These are phyloP conservation scores for Kwoniella bestiolae DNA, from an alignment of 768 basidiomycete genomes.

Conservation along the genomic window DNA sequence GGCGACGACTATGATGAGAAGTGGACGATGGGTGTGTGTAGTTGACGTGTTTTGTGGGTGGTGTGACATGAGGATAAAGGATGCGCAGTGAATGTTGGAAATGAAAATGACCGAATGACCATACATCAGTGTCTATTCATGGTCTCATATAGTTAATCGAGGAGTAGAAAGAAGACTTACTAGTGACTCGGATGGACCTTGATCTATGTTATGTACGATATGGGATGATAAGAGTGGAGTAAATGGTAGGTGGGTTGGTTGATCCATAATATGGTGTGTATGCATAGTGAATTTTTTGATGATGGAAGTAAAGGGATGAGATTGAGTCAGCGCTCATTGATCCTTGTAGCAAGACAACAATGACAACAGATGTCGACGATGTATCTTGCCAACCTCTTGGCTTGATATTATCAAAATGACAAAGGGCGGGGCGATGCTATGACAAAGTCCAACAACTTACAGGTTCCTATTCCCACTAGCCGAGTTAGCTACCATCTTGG, in stretches of 20 bases:
- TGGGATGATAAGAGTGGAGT: not conserved
- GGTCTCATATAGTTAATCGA: not conserved
- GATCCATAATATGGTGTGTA: not conserved
- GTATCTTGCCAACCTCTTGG: not conserved
- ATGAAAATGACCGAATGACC: not conserved
- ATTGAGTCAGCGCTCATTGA: not conserved
- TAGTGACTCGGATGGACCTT: constrained; percentile 24
- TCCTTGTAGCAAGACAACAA: too few species aligned
- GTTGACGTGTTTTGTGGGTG: not conserved
- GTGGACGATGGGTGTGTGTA: not conserved
- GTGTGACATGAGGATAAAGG: constrained; percentile 6
- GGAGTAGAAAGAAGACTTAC: constrained; percentile 9
- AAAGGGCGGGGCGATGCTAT: constrained; percentile 17
- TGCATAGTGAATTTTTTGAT: not conserved
- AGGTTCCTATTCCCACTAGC: constrained; percentile 25
- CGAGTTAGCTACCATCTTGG: constrained; percentile 30
- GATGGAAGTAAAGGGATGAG: not conserved
- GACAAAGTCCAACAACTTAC: constrained; percentile 8
- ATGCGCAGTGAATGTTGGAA: not conserved
- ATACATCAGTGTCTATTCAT: constrained; percentile 5
- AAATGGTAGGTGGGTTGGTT: not conserved
- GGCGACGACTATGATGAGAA: constrained; percentile 73
- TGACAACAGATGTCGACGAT: not conserved
- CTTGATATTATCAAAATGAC: not conserved
- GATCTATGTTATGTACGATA: constrained; percentile 7